phyloP scores from a whole-genome alignment of 1,284 basidiomycete species.

The Agaricales sp. region DNA sequence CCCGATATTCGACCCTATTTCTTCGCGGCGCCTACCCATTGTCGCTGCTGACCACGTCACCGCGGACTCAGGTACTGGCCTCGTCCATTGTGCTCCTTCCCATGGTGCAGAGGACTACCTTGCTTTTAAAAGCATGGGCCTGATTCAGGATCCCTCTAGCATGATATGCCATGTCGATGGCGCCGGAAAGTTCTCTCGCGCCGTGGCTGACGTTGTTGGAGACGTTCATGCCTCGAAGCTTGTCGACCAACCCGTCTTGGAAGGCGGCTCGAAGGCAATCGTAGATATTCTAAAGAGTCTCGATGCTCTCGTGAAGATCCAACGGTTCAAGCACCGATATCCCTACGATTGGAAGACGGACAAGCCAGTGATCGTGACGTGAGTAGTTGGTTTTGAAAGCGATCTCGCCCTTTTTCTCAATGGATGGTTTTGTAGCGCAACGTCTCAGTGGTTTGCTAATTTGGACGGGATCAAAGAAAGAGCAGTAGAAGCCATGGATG shows the following conservation, averaged over 20 bases:
- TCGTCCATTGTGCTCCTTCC: constrained; percentile 94
- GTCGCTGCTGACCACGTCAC: constrained; percentile 70
- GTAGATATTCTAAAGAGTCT: constrained; percentile 51
- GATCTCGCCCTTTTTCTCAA: constrained; percentile 1
- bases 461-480: constrained; percentile 74
- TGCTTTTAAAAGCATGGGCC: constrained; percentile 45
- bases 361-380: constrained; percentile 87
- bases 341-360: constrained; percentile 98
- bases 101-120: constrained; percentile 93
- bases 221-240: constrained; percentile 33
- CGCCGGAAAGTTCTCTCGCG: constrained; percentile 63
- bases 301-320: constrained; percentile 57
- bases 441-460: constrained; percentile 97
- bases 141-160: constrained; percentile 28
- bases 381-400: constrained; percentile 17
- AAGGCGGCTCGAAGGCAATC: constrained; percentile 58
- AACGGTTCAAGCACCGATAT: constrained; percentile 80
- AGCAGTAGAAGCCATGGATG: constrained; percentile 63
- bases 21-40: constrained; percentile 25
- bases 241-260: constrained; percentile 66
- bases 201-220: constrained; percentile 46
- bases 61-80: constrained; percentile 83
- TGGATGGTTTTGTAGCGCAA: constrained; percentile 49
- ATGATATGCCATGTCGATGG: constrained; percentile 76
- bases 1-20: constrained; percentile 48